Percentiles rank a stretch among this genome's conserved stretches.
Evolutionary conservation across 2,329 filamentous ascomycete genomes (phyloP).

Genomic region (Claviceps arundinis): DNA sequence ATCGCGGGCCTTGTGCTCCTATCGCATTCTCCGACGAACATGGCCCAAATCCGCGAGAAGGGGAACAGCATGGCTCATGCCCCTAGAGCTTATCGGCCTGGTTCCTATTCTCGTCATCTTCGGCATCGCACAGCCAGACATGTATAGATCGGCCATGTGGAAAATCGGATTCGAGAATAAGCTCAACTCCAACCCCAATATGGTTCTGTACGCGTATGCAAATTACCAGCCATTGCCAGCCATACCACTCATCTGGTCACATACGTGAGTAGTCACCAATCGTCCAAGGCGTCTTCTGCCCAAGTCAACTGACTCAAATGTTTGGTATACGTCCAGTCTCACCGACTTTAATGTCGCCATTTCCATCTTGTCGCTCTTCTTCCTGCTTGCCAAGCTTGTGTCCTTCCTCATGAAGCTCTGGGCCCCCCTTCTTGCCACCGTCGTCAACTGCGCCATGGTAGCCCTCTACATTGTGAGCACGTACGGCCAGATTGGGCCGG

Average conservation of each 20-base stretch:
- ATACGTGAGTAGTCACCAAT: conserved; percentile 40
- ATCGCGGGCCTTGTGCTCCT: conserved; percentile 15
- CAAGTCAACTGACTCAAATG: not conserved
- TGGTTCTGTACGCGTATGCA: conserved; percentile 59
- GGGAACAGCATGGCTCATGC: conserved; percentile 50
- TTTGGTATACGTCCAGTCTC: conserved; percentile 32
- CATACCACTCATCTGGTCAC: conserved; percentile 59
- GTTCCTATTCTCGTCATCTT: conserved; percentile 57
- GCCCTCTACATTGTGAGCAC: conserved; percentile 52
- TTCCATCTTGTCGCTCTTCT: conserved; percentile 62
- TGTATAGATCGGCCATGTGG: conserved; percentile 62
- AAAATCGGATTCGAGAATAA: conserved; percentile 54
- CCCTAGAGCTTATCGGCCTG: conserved; percentile 51
- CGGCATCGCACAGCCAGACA: conserved; percentile 58
- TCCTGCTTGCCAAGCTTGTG: conserved; percentile 57
- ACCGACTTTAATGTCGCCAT: conserved; percentile 68
- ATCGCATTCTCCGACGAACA: conserved; percentile 44
- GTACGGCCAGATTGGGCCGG: conserved; percentile 59
- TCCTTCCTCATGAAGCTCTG: conserved; percentile 59
- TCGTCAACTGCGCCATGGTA: conserved; percentile 43
- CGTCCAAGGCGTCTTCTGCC: not conserved
- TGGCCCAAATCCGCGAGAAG: conserved; percentile 38
- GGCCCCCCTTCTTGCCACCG: conserved; percentile 49
- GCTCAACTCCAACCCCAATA: conserved; percentile 61
- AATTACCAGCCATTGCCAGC: conserved; percentile 52